Evolutionary conservation across 2,329 filamentous ascomycete species (phyloP).

Genomic region (Cytospora mali): DNA sequence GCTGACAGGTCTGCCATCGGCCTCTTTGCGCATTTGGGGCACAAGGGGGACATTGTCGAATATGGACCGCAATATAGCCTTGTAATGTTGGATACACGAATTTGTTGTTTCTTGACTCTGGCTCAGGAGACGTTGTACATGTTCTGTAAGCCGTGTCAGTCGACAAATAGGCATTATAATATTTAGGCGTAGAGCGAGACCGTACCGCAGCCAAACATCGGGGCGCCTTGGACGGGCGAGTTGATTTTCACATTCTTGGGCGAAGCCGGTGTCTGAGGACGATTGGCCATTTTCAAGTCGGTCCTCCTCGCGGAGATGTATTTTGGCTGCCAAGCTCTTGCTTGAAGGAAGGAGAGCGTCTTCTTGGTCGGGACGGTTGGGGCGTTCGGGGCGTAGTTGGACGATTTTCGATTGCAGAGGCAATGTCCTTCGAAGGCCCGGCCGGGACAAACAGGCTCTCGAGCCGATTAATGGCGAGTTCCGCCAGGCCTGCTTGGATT

Average conservation of each 20-base stretch:
- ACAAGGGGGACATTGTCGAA: slow-evolving; percentile 68
- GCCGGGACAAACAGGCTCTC: slow-evolving; percentile 21
- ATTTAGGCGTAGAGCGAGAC: slow-evolving; percentile 28
- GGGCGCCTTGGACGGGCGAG: slow-evolving; percentile 58
- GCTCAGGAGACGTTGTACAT: slow-evolving; percentile 68
- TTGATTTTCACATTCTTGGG: slow-evolving; percentile 64
- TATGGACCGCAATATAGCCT: slow-evolving; percentile 69
- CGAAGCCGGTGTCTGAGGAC: slow-evolving; percentile 54
- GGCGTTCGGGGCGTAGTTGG: neutral
- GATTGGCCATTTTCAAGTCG: slow-evolving; percentile 44
- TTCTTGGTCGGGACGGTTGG: neutral
- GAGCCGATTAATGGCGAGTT: slow-evolving; percentile 13
- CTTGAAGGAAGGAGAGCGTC: neutral
- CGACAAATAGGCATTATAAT: slow-evolving; percentile 16
- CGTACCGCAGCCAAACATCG: slow-evolving; percentile 67
- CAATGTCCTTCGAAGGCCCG: slow-evolving; percentile 10
- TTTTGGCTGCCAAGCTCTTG: neutral
- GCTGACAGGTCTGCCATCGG: slow-evolving; percentile 55
- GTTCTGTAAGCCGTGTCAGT: slow-evolving; percentile 56
- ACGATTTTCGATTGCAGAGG: neutral
- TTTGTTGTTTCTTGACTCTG: slow-evolving; percentile 66
- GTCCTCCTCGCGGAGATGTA: neutral
- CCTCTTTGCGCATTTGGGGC: slow-evolving; percentile 64
- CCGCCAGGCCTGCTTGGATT: slow-evolving; percentile 17
- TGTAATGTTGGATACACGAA: slow-evolving; percentile 71